phyloP scores from a whole-genome alignment of 2,329 filamentous ascomycete genomes.

The Huntiella abstrusa region DNA sequence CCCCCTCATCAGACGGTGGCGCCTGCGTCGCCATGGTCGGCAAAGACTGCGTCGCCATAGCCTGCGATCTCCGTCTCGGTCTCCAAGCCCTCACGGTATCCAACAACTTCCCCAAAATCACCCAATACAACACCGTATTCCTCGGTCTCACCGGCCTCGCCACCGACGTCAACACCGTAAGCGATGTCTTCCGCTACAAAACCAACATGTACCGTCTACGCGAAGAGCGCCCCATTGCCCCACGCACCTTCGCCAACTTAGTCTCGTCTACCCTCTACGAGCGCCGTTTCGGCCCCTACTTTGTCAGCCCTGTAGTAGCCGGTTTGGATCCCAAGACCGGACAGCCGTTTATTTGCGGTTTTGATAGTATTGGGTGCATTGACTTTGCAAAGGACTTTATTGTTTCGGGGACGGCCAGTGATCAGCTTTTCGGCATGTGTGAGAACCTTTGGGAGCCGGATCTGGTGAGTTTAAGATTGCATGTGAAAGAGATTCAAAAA shows the following conservation, averaged over 20 bases:
- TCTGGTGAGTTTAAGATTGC: slow-evolving; percentile 42
- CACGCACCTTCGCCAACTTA: slow-evolving; percentile 89
- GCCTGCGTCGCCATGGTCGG: slow-evolving; percentile 97
- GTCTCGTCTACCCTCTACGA: slow-evolving; percentile 86
- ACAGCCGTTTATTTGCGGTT: slow-evolving; percentile 95
- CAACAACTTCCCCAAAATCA: slow-evolving; percentile 99
- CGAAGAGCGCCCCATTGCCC: slow-evolving; percentile 91
- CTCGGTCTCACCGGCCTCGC: slow-evolving; percentile 90
- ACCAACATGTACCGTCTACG: slow-evolving; percentile 99
- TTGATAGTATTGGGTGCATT: slow-evolving; percentile 98
- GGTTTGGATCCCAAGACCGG: slow-evolving; percentile 88
- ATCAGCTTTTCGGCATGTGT: slow-evolving; percentile 97
- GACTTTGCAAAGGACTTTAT: slow-evolving; percentile 99
- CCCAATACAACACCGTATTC: slow-evolving; percentile 89
- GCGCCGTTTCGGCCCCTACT: slow-evolving; percentile 88
- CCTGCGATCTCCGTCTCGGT: slow-evolving; percentile 93
- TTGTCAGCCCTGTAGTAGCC: slow-evolving; percentile 84
- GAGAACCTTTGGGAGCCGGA: slow-evolving; percentile 96
- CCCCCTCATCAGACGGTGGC: slow-evolving; percentile 46
- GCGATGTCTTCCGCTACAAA: slow-evolving; percentile 97
- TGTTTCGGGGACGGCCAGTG: slow-evolving; percentile 84
- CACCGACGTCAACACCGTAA: slow-evolving; percentile 86
- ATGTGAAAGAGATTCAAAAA: neutral
- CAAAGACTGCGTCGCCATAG: slow-evolving; percentile 98
- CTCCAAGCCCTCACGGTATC: slow-evolving; percentile 92